Conservation (phyloP, 1,284 basidiomycete species). For the Caloboletus firmus region DNA sequence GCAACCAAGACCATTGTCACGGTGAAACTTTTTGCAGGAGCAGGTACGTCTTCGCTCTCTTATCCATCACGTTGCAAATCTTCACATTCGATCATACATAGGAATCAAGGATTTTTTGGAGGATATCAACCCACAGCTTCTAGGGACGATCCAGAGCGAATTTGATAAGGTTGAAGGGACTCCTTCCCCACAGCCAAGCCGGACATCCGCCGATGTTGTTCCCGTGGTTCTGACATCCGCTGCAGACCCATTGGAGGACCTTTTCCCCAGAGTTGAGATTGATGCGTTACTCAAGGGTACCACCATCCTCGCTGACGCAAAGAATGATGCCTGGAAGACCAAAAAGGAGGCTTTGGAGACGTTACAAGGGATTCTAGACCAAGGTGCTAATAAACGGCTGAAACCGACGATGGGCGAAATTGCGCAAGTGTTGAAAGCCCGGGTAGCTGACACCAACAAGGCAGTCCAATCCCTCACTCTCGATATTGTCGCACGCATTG, state of each 20-base stretch:
- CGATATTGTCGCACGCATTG: slow-evolving; percentile 87
- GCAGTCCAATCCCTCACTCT: slow-evolving; percentile 89
- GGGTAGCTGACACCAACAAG: slow-evolving; percentile 92
- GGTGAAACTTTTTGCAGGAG: slow-evolving; percentile 88
- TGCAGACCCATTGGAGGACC: slow-evolving; percentile 80
- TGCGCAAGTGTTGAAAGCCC: slow-evolving; percentile 81
- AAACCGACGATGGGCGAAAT: slow-evolving; percentile 95
- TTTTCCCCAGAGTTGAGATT: slow-evolving; percentile 94
- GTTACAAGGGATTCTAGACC: slow-evolving; percentile 81
- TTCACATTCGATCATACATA: slow-evolving; percentile 28
- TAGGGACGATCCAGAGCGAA: slow-evolving; percentile 88
- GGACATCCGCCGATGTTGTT: slow-evolving; percentile 73
- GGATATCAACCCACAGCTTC: slow-evolving; percentile 91
- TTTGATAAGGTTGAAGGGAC: slow-evolving; percentile 93
- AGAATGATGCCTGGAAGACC: slow-evolving; percentile 95
- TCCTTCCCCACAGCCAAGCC: slow-evolving; percentile 76
- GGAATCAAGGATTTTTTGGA: slow-evolving; percentile 92
- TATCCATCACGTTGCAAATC: neutral
- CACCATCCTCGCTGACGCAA: slow-evolving; percentile 77
- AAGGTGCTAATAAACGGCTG: slow-evolving; percentile 88
- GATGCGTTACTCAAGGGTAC: slow-evolving; percentile 87
- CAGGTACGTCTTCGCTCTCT: slow-evolving; percentile 54
- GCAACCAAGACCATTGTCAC: slow-evolving; percentile 96
- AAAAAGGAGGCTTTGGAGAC: slow-evolving; percentile 95
- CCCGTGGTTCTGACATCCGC: slow-evolving; percentile 44